Evolutionary conservation across 306 rosid species (phyloP).

Genomic region (Aeschynomene evenia): DNA sequence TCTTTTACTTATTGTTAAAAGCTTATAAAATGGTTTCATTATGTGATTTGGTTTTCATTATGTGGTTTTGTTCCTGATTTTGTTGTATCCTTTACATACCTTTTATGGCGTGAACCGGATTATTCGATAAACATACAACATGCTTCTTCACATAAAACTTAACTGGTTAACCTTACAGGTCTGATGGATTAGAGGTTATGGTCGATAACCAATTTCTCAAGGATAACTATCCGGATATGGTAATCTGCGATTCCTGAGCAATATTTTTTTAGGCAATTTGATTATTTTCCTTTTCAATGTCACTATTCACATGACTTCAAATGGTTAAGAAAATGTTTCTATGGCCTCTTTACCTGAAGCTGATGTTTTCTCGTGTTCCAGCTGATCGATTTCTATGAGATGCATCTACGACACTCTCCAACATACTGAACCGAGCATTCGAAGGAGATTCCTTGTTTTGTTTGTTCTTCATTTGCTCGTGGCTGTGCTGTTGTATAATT

Average conservation of each 20-base stretch:
- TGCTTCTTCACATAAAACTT: conserved; percentile 25
- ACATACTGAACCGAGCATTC: conserved; percentile 32
- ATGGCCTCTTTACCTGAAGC: neutral
- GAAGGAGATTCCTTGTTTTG: conserved; percentile 28
- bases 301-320: conserved; percentile 1
- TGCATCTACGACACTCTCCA: conserved; percentile 73
- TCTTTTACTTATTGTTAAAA: too few species aligned
- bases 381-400: conserved; percentile 92
- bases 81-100: neutral
- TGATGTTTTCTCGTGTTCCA: conserved; percentile 37
- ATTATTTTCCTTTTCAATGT: neutral
- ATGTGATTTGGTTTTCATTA: conserved; percentile 8
- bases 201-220: conserved; percentile 83
- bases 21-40: neutral
- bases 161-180: conserved; percentile 45
- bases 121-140: neutral
- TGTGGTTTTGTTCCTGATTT: neutral
- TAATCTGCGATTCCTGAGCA: conserved; percentile 31
- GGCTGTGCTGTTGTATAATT: conserved; percentile 30
- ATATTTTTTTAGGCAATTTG: neutral
- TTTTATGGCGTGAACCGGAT: neutral
- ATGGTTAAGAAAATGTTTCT: neutral
- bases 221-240: conserved; percentile 63
- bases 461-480: conserved; percentile 21
- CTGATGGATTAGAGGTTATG: conserved; percentile 80